phyloP scores from a whole-genome alignment of 768 basidiomycete genomes.

The Cyclocybe cylindracea region DNA sequence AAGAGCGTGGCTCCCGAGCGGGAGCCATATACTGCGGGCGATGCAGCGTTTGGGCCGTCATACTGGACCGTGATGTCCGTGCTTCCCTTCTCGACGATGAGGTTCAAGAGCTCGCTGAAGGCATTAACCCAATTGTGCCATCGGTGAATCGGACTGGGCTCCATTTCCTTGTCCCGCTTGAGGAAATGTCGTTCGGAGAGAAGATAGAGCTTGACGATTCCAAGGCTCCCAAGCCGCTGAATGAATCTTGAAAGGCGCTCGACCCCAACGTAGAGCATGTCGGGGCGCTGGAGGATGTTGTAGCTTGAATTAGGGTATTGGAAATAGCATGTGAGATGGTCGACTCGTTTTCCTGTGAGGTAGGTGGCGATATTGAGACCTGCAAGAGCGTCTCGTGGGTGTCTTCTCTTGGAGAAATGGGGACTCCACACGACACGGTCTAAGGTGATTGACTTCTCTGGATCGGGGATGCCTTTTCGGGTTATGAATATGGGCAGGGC shows the following conservation, averaged over 20 bases:
- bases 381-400: background rate
- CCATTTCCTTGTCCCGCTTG: background rate
- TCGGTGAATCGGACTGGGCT: background rate
- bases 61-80: background rate
- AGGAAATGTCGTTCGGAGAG: background rate
- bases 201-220: background rate
- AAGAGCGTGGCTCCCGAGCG: background rate
- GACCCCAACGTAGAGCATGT: background rate
- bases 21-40: background rate
- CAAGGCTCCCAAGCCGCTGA: background rate
- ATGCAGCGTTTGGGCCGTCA: background rate
- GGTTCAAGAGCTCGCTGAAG: background rate
- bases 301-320: conserved; percentile 3
- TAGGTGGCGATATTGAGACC: conserved; percentile 1
- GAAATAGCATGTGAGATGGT: conserved; percentile 1
- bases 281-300: conserved; percentile 1
- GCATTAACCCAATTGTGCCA: background rate
- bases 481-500: background rate
- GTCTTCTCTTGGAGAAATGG: background rate
- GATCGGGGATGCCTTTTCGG: conserved; percentile 1
- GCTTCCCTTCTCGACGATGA: background rate
- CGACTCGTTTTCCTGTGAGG: background rate
- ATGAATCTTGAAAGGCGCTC: background rate
- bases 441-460: background rate
- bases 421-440: background rate